Evolutionary conservation across 352 stramenopile species (phyloP).

Genomic region (Thraustotheca clavata): DNA sequence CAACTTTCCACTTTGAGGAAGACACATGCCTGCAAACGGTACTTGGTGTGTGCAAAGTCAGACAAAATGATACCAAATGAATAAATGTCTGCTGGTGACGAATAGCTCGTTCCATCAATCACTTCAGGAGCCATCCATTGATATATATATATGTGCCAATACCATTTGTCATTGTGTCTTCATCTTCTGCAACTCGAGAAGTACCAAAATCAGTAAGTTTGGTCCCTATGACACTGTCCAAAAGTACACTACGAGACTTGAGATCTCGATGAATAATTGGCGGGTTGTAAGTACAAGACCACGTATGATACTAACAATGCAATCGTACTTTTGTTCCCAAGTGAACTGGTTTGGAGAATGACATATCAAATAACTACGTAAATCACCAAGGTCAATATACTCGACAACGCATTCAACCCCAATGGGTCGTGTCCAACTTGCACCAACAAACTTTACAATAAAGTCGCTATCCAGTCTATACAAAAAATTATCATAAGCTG

Average conservation of each 20-base stretch:
- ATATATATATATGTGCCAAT: slow-evolving; percentile 40
- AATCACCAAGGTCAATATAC: slow-evolving; percentile 19
- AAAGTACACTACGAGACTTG: slow-evolving; percentile 42
- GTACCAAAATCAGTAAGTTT: slow-evolving; percentile 37
- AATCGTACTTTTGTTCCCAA: neutral
- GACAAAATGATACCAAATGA: slow-evolving; percentile 29
- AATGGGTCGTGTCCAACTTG: neutral
- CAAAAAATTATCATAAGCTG: neutral
- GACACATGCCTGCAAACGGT: slow-evolving; percentile 34
- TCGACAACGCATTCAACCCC: slow-evolving; percentile 2
- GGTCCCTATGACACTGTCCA: slow-evolving; percentile 25
- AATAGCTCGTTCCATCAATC: slow-evolving; percentile 23
- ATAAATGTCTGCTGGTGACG: slow-evolving; percentile 26
- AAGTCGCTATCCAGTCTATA: neutral
- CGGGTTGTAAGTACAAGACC: slow-evolving; percentile 14
- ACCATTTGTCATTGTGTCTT: slow-evolving; percentile 26
- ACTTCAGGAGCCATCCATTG: slow-evolving; percentile 26
- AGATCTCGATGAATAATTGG: slow-evolving; percentile 35
- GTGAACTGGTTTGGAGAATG: neutral
- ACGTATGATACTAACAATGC: neutral
- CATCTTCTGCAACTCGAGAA: slow-evolving; percentile 20
- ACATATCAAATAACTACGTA: neutral
- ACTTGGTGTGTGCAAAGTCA: slow-evolving; percentile 40
- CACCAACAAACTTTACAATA: neutral
- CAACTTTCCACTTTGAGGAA: neutral